Base-by-base conservation (phyloP, 495 filamentous ascomycete genomes). In the Sordaria brevicollis region DNA sequence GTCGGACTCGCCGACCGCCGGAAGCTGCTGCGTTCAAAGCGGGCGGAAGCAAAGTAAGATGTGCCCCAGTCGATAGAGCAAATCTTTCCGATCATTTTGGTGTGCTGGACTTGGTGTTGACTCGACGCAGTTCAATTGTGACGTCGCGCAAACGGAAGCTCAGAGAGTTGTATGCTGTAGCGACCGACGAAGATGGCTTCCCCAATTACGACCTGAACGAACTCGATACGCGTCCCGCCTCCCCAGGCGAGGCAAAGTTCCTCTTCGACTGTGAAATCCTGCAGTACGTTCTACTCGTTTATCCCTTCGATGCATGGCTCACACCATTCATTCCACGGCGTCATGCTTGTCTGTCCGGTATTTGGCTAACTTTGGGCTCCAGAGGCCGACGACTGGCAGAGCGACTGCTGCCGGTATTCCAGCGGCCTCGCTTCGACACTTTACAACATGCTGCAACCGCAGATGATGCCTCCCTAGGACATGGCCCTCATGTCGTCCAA, bases 121-220 rank as follows among this genome's bases (percentile, higher is more conserved):
- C 76, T 57, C 25, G 69, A 81, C 78, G 68, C 78, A 94, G 91
- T 85, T 87, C 85, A 84, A 90, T 89, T 86, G 85, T 88, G 83
- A 81, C 80, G 81, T 90, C 90, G 82, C 90, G 91, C 76, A 92
- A 93, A 85, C 89, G 90, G 79, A 94, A 94, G 81, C 83, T 96
- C 76, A 89, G 87, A 74, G 90, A 93, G 82, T 86, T 96, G 74
- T 94, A 89, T 83, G 81, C 85, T 69, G 83, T 88, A 79, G 83
- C 86, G 75, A 79, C 84, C 72, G 83, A 81, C 75, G 72, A 80
- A 66, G 77, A 82, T 77, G 78, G 72, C 74, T 78, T 83, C 71
- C 79, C 80, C 65, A 78, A 78, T 75, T 74, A 77, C 73, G 81
- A 80, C 75, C 78, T 78, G 68, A 75, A 70, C 76, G 77, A 80